phyloP scores from a whole-genome alignment of 2,329 filamentous ascomycete genomes.

The Exserohilum rostratum region DNA sequence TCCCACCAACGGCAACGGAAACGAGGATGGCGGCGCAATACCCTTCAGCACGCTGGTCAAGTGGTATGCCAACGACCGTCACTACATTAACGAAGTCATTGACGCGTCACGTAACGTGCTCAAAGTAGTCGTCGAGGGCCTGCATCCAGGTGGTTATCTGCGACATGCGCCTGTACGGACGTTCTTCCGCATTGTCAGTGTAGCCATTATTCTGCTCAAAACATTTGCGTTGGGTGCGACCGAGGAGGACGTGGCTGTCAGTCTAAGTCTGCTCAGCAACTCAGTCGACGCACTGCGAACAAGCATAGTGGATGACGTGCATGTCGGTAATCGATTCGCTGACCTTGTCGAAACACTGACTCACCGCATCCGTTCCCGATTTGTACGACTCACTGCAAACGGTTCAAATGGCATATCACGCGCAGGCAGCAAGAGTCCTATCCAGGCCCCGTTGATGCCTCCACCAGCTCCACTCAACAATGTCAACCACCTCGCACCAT shows the following conservation, averaged over 20 bases:
- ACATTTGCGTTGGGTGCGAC: conserved; percentile 83
- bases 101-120: conserved; percentile 79
- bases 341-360: conserved; percentile 82
- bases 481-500: conserved; percentile 22
- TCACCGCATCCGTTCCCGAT: conserved; percentile 73
- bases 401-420: conserved; percentile 52
- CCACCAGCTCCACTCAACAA: conserved; percentile 31
- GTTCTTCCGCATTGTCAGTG: conserved; percentile 85
- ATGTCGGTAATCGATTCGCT: conserved; percentile 82
- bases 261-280: conserved; percentile 75
- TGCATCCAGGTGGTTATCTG: conserved; percentile 75
- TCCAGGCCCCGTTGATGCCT: conserved; percentile 42
- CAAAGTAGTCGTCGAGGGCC: conserved; percentile 75
- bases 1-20: conserved; percentile 25
- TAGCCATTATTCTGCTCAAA: conserved; percentile 83
- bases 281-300: conserved; percentile 76
- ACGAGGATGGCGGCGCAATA: conserved; percentile 51
- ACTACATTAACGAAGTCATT: conserved; percentile 73
- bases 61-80: conserved; percentile 64
- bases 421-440: conserved; percentile 34
- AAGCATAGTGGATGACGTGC: conserved; percentile 83
- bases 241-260: conserved; percentile 76
- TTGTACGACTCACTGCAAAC: conserved; percentile 64
- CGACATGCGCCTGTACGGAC: conserved; percentile 84
- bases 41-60: conserved; percentile 53